A percentile compares a stretch with the other conserved stretches of the same genome.
These are phyloP conservation scores for Yarrowia deformans DNA, from an alignment of 805 yeast species.

Conservation along the genomic window DNA sequence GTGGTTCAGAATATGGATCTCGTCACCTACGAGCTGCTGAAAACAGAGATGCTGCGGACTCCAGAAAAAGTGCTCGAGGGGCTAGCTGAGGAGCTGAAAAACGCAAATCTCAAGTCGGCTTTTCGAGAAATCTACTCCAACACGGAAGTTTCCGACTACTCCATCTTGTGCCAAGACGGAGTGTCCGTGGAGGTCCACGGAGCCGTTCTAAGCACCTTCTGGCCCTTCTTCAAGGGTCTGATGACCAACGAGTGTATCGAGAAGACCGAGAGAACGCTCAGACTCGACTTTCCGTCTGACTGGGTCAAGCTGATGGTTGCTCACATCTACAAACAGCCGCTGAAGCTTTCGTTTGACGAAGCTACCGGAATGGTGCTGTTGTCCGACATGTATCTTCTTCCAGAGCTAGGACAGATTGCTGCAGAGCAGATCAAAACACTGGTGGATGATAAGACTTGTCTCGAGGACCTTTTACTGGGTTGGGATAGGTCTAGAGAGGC, in stretches of 20 bases:
- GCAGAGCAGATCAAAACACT: background rate
- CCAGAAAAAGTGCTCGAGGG: too few relatives aligned
- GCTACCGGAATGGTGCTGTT: background rate
- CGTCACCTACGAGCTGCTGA: background rate
- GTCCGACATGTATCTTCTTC: background rate
- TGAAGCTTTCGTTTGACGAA: background rate
- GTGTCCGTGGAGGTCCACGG: background rate
- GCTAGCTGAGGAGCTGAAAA: too few relatives aligned
- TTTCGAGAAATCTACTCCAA: background rate
- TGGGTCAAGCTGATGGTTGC: background rate
- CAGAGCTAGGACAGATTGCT: background rate
- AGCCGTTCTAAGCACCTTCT: background rate
- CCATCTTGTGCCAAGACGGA: background rate
- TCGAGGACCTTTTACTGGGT: background rate
- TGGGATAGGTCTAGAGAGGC: constrained; percentile 1
- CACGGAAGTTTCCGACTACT: background rate
- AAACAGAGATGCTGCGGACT: background rate
- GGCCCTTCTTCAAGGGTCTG: background rate
- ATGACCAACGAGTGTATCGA: background rate
- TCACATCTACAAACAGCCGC: background rate
- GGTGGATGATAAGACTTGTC: background rate
- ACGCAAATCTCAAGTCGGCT: too few relatives aligned
- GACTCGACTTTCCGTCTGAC: background rate
- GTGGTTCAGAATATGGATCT: too few relatives aligned
- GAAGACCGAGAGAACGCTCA: background rate